Percentiles rank a stretch among this genome's conserved stretches.
These are phyloP conservation scores for Harrya chromipes DNA, from an alignment of 768 basidiomycete species.

Conservation along the genomic window DNA sequence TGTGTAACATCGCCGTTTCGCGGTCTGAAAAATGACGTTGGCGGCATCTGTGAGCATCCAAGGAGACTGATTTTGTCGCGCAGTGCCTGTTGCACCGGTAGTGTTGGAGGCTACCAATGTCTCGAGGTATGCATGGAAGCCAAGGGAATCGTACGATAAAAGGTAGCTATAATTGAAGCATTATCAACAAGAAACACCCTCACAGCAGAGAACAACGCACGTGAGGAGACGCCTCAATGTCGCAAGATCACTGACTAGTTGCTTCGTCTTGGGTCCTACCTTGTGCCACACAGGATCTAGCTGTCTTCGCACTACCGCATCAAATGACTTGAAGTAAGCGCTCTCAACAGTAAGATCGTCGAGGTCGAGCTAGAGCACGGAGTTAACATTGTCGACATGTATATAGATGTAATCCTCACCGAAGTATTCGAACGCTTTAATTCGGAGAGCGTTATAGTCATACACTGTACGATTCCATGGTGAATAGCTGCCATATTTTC, in stretches of 20 bases:
- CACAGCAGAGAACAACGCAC: slow-evolving; percentile 41
- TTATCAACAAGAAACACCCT: neutral
- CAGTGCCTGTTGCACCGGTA: slow-evolving; percentile 44
- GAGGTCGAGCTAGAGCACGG: slow-evolving; percentile 70
- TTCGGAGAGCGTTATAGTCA: slow-evolving; percentile 86
- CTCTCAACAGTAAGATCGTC: slow-evolving; percentile 92
- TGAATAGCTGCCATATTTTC: slow-evolving; percentile 92
- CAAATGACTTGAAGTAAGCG: slow-evolving; percentile 92
- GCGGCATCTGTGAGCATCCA: slow-evolving; percentile 95
- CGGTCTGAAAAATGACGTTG: slow-evolving; percentile 76
- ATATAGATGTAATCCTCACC: slow-evolving; percentile 31
- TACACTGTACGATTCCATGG: slow-evolving; percentile 87
- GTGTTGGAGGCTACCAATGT: slow-evolving; percentile 70
- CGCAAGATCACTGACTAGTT: slow-evolving; percentile 85
- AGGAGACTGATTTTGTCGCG: slow-evolving; percentile 68
- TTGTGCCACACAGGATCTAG: slow-evolving; percentile 97
- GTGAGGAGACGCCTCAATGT: slow-evolving; percentile 78
- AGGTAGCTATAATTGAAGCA: slow-evolving; percentile 47
- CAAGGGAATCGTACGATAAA: slow-evolving; percentile 85
- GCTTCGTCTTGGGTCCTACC: slow-evolving; percentile 88
- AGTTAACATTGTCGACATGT: neutral
- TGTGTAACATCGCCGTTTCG: slow-evolving; percentile 79
- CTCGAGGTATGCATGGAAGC: slow-evolving; percentile 90
- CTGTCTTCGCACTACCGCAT: slow-evolving; percentile 80
- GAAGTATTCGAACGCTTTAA: slow-evolving; percentile 83